These are phyloP conservation scores for Tephrocybe sp. DNA, from an alignment of 768 basidiomycete genomes.

Conservation along the genomic window DNA sequence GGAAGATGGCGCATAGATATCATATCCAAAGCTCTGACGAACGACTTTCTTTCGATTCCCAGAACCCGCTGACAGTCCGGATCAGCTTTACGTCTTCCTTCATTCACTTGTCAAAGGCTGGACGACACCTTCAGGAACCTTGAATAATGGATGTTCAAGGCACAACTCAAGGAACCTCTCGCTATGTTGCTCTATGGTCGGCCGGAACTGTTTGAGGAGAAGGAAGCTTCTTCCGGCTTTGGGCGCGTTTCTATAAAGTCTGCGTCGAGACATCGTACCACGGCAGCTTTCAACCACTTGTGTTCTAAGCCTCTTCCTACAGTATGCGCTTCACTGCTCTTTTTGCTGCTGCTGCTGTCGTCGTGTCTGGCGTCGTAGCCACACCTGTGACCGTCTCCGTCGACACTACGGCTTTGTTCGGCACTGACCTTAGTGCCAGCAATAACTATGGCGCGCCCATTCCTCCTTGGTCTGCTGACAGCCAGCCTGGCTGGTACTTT, in stretches of 20 bases:
- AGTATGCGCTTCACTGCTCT: conserved; percentile 30
- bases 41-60: not conserved
- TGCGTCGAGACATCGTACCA: not conserved
- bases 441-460: conserved; percentile 40
- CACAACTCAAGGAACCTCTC: conserved; percentile 3
- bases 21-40: not conserved
- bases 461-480: conserved; percentile 33
- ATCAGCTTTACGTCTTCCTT: conserved; percentile 12
- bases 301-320: not conserved
- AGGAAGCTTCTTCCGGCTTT: not conserved
- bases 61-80: conserved; percentile 9
- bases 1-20: not conserved
- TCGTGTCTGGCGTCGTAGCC: conserved; percentile 21
- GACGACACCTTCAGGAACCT: conserved; percentile 9
- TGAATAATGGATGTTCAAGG: not conserved
- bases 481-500: conserved; percentile 44
- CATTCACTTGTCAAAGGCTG: conserved; percentile 8
- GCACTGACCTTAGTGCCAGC: conserved; percentile 26
- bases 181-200: not conserved
- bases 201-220: conserved; percentile 3
- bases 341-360: conserved; percentile 23
- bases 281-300: conserved; percentile 9
- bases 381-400: conserved; percentile 16
- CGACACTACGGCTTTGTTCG: conserved; percentile 18
- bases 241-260: conserved; percentile 13